Evolutionary conservation across 441 rosid genomes (phyloP).

Genomic region (Adansonia rubrostipa): DNA sequence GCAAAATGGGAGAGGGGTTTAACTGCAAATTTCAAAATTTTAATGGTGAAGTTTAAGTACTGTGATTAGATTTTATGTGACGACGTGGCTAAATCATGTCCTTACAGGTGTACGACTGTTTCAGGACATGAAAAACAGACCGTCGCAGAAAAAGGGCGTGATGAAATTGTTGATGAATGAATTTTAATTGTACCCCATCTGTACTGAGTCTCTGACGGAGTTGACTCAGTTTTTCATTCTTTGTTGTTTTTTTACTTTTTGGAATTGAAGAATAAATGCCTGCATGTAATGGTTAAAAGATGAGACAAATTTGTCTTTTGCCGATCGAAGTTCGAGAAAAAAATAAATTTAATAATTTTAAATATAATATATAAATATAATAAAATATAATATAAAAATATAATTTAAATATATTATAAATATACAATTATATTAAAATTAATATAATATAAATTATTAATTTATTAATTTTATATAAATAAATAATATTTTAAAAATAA

Average conservation of each 20-base stretch:
- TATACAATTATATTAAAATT: too few relatives aligned
- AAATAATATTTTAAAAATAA: too few relatives aligned
- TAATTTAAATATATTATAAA: too few relatives aligned
- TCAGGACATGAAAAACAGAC: background rate
- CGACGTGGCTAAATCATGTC: background rate
- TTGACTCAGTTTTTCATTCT: background rate
- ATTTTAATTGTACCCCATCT: background rate
- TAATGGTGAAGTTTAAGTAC: background rate
- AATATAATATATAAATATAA: too few relatives aligned
- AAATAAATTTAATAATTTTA: too few relatives aligned
- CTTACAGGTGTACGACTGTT: slow-evolving; percentile 30
- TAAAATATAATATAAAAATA: too few relatives aligned
- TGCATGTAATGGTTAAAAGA: background rate
- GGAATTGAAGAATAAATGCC: background rate
- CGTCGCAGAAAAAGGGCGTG: background rate
- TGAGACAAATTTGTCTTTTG: background rate
- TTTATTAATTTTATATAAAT: too few relatives aligned
- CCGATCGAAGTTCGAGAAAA: background rate
- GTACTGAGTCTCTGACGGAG: background rate
- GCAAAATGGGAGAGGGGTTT: background rate
- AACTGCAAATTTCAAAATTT: background rate
- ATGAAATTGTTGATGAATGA: slow-evolving; percentile 7
- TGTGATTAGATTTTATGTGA: background rate
- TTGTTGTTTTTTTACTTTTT: too few relatives aligned
- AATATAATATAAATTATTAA: too few relatives aligned